A percentile compares a stretch with the other conserved stretches of the same genome.
These are phyloP conservation scores for Didymellaceae sp. DNA, from an alignment of 2,329 filamentous ascomycete species.

Conservation along the genomic window DNA sequence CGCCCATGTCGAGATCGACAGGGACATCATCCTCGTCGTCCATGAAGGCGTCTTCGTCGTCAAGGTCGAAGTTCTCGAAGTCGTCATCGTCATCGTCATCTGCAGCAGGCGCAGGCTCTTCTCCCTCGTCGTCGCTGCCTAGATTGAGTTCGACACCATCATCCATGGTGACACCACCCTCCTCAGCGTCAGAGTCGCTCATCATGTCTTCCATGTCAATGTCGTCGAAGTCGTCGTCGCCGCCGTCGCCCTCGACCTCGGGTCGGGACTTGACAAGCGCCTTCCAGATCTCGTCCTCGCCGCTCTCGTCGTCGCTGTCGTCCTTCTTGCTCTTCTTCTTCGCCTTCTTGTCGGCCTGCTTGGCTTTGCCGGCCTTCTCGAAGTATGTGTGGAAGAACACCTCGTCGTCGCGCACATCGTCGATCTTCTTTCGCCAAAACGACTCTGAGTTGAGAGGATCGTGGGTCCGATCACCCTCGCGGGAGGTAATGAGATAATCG, in stretches of 20 bases:
- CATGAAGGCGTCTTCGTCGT: slow-evolving; percentile 62
- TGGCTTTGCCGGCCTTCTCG: slow-evolving; percentile 65
- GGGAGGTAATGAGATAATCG: slow-evolving; percentile 67
- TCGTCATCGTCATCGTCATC: slow-evolving; percentile 43
- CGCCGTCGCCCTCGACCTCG: slow-evolving; percentile 73
- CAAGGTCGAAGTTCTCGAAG: slow-evolving; percentile 53
- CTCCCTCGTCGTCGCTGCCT: slow-evolving; percentile 57
- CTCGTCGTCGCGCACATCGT: slow-evolving; percentile 87
- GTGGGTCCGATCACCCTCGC: slow-evolving; percentile 64
- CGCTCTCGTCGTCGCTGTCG: slow-evolving; percentile 58
- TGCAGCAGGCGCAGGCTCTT: slow-evolving; percentile 50
- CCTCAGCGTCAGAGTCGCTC: slow-evolving; percentile 56
- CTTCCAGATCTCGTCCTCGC: slow-evolving; percentile 88
- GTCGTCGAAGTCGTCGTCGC: slow-evolving; percentile 63
- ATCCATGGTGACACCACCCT: slow-evolving; percentile 50
- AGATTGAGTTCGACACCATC: slow-evolving; percentile 53
- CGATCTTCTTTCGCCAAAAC: slow-evolving; percentile 91
- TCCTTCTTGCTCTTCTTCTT: slow-evolving; percentile 57
- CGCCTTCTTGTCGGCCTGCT: slow-evolving; percentile 63
- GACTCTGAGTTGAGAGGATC: slow-evolving; percentile 81
- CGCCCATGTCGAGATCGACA: slow-evolving; percentile 53
- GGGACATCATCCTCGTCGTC: slow-evolving; percentile 63
- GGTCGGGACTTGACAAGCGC: slow-evolving; percentile 82
- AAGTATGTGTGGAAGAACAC: slow-evolving; percentile 99
- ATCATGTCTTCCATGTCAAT: slow-evolving; percentile 56